phyloP scores from a whole-genome alignment of 2,329 filamentous ascomycete species.

The Calonectria honghensis region DNA sequence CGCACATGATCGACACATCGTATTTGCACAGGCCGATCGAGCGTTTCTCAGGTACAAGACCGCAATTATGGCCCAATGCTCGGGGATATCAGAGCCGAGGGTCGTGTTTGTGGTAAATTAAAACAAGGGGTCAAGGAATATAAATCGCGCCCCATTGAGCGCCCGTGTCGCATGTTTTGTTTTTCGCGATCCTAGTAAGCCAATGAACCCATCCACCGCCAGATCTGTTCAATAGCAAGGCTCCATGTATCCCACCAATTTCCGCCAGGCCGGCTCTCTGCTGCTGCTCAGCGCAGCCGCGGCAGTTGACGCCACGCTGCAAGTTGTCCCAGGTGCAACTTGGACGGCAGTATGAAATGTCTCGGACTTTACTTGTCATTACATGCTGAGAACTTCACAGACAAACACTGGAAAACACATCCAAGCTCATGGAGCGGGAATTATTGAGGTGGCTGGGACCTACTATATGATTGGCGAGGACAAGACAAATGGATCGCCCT shows the following conservation, averaged over 20 bases:
- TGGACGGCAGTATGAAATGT: constrained; percentile 64
- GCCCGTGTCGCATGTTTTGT: not conserved
- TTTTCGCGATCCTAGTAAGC: not conserved
- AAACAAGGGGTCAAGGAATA: not conserved
- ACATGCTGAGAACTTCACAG: constrained; percentile 46
- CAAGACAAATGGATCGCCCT: constrained; percentile 77
- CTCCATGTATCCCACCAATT: constrained; percentile 19
- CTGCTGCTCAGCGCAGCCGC: constrained; percentile 15
- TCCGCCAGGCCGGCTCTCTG: constrained; percentile 16
- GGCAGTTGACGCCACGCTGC: constrained; percentile 20
- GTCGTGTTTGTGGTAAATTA: not conserved
- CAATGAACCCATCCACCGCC: not conserved
- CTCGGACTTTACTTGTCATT: accelerated
- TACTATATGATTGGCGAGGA: constrained; percentile 84
- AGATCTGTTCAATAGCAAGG: not conserved
- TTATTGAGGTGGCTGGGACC: constrained; percentile 72
- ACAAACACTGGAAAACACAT: constrained; percentile 72
- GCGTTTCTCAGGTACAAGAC: not conserved
- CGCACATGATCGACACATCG: constrained; percentile 17
- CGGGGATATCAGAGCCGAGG: constrained; percentile 21
- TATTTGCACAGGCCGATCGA: not conserved
- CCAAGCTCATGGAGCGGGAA: constrained; percentile 79
- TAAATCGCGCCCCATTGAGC: not conserved
- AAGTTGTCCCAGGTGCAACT: constrained; percentile 65
- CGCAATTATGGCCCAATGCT: not conserved